These are phyloP conservation scores for Glebionis coronaria DNA, from an alignment of 129 eudicot genomes.

Conservation along the genomic window DNA sequence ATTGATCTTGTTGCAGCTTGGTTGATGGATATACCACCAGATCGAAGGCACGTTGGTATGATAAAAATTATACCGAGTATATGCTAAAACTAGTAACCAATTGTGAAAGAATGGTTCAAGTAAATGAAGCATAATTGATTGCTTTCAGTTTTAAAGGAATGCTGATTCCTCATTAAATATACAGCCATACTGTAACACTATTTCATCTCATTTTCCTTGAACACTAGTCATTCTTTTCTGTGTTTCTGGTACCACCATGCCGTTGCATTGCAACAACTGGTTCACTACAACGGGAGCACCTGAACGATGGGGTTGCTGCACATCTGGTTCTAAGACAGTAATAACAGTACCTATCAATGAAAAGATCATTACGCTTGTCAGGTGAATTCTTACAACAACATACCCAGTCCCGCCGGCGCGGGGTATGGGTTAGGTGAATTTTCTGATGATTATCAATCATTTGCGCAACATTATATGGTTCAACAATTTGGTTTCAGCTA, in stretches of 20 bases:
- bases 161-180: conserved; percentile 21
- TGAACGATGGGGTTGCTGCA: conserved; percentile 67
- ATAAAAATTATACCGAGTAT: neutral
- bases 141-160: conserved; percentile 11
- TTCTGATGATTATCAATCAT: no score
- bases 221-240: conserved; percentile 18
- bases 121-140: conserved; percentile 9
- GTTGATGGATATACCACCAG: neutral
- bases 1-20: neutral
- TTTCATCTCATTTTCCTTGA: conserved; percentile 19
- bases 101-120: conserved; percentile 11
- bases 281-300: conserved; percentile 83
- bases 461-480: no score
- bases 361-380: conserved; percentile 5
- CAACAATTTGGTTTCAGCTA: no score
- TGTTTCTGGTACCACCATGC: conserved; percentile 44
- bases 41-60: neutral
- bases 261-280: conserved; percentile 94
- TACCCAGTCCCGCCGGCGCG: no score
- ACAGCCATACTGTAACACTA: conserved; percentile 20
- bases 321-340: conserved; percentile 96
- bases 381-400: no score
- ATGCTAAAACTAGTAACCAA: conserved; percentile 9
- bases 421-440: no score
- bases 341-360: conserved; percentile 36